Base-by-base conservation (phyloP, 306 rosid species). In the Echinosophora koreensis region DNA sequence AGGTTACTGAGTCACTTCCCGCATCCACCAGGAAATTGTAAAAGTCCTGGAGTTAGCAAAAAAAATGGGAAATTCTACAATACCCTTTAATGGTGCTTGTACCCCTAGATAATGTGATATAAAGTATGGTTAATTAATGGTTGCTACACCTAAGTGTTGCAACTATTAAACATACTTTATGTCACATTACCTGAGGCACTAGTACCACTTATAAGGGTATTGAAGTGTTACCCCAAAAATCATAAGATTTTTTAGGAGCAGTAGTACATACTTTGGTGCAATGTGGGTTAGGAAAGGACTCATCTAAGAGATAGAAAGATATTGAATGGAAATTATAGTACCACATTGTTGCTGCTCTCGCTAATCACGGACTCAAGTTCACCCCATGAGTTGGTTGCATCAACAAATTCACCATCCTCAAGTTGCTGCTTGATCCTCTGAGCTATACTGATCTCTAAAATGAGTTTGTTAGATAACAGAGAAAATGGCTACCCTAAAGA, bases 11-110 rank as follows among this genome's bases (percentile, higher is more conserved):
- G 47, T 78, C 86, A 70, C 78, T 61, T 61, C 86, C 88, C 0
- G 69, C 11, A 79, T 92, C 97, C 81, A 65, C 27, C 59, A 95
- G 41, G 22, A 95, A 84, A 70, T 95, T 92, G 69, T 95, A 95
- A 32, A 95, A 88, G 80, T 92, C 91, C 98, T 95, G 81, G 27
- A 77, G 50, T 67, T 69, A 35, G 52, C 27, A 55, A 85, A 69
- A n/a, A n/a, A 69, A 44, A 44, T 44, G 50, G 50, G 11, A 44
- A 44, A 44, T 44, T 44, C 11, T 44, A 44, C 10, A 44, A 37
- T 37, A 1, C 41, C 41, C 5, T 0, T 30, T 30, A 30, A 30
- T 30, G 32, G 32, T 30, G 32, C 32, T 30, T 30, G 32, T 30
- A 3, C 32, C 32, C 32, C 32, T 30, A 30, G 2, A 2, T 30